Conservation (phyloP, 2,329 filamentous ascomycete genomes). For the Arthroderma sp. region DNA sequence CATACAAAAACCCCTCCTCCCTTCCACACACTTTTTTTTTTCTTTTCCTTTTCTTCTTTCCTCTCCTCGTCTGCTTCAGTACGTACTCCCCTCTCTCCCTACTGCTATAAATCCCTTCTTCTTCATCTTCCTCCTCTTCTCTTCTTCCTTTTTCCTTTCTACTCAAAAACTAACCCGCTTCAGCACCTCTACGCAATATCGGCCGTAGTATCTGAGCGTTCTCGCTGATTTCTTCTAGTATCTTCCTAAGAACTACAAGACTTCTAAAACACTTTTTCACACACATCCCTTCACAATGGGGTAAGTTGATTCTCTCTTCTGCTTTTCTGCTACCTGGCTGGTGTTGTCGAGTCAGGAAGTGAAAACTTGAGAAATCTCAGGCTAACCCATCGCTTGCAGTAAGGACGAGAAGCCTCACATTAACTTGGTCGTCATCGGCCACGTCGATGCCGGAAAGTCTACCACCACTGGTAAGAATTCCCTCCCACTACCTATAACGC, state of each 20-base stretch:
- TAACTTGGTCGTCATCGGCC: conserved; percentile 97
- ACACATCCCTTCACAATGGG: conserved; percentile 45
- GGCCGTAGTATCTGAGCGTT: conserved; percentile 40
- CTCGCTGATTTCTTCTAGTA: conserved; percentile 30
- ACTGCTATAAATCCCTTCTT: conserved; percentile 13
- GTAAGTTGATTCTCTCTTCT: conserved; percentile 32
- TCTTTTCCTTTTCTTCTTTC: conserved; percentile 18
- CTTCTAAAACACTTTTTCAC: conserved; percentile 19
- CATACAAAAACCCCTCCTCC: conserved; percentile 34
- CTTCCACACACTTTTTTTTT: conserved; percentile 21
- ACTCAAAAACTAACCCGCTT: conserved; percentile 17
- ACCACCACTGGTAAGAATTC: conserved; percentile 71
- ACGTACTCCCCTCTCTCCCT: conserved; percentile 20
- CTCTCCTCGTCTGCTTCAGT: conserved; percentile 33
- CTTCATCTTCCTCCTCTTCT: conserved; percentile 10
- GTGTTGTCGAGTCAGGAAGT: no score
- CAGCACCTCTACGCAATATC: conserved; percentile 38
- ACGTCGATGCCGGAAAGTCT: conserved; percentile 99
- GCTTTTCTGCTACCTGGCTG: neutral
- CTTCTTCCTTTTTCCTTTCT: conserved; percentile 14
- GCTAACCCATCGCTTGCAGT: conserved; percentile 38
- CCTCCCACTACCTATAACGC: conserved; percentile 3
- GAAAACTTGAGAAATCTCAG: neutral
- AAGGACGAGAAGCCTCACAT: conserved; percentile 94
- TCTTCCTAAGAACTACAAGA: conserved; percentile 37